phyloP scores from a whole-genome alignment of 192 early-diverging fungal genomes.

The Backusella circina region DNA sequence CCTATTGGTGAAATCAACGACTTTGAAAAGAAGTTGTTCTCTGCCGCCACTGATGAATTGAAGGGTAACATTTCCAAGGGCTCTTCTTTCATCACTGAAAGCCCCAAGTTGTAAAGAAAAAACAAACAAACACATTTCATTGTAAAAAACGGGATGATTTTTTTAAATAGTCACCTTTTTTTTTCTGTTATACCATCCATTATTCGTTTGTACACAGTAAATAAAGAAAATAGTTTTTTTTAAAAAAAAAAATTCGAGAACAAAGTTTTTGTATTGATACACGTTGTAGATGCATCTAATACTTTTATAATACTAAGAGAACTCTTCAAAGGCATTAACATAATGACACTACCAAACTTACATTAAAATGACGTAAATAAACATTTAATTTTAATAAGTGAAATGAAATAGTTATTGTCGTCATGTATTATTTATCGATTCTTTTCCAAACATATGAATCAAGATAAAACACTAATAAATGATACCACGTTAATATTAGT shows the following conservation, averaged over 20 bases:
- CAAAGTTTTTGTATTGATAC: no score
- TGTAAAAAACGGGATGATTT: not conserved
- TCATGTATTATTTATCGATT: no score
- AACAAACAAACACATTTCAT: not conserved
- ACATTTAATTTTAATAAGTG: not conserved
- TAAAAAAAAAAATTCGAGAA: not conserved
- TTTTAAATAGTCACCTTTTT: not conserved
- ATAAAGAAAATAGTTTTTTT: not conserved
- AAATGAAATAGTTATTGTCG: no score
- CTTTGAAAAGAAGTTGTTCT: slow-evolving; percentile 86
- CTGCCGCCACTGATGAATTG: slow-evolving; percentile 83
- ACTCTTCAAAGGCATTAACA: not conserved
- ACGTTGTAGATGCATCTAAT: no score
- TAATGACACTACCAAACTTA: not conserved
- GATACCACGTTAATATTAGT: no score
- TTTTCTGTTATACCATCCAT: slow-evolving; percentile 1
- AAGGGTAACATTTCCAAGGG: slow-evolving; percentile 94
- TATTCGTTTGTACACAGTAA: not conserved
- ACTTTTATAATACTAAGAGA: slow-evolving; percentile 86
- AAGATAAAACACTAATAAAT: no score
- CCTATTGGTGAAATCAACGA: slow-evolving; percentile 70
- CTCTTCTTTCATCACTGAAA: slow-evolving; percentile 23
- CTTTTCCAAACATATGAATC: no score
- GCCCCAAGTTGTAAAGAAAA: slow-evolving; percentile 16
- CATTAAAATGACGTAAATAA: not conserved